Percentiles rank a stretch among this genome's conserved stretches.
Evolutionary conservation across 2,329 filamentous ascomycete species (phyloP).

Genomic region (Phyllosticta citriasiana): DNA sequence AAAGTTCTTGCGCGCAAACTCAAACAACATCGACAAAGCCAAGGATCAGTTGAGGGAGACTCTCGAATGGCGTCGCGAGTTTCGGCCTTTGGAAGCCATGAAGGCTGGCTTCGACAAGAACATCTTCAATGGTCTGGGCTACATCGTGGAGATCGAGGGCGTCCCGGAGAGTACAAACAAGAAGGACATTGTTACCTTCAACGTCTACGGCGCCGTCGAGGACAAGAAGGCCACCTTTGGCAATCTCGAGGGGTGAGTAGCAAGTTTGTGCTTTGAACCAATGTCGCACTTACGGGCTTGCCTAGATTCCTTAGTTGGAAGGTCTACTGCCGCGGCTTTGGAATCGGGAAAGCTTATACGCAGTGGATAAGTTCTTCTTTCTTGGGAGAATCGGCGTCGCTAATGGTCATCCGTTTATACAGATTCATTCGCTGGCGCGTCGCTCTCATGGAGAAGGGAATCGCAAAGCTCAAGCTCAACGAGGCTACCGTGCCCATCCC

Average conservation of each 20-base stretch:
- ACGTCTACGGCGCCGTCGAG: conserved; percentile 84
- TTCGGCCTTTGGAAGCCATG: conserved; percentile 57
- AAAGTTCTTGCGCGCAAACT: conserved; percentile 89
- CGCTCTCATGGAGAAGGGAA: conserved; percentile 78
- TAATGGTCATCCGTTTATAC: background rate
- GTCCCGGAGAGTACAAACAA: conserved; percentile 43
- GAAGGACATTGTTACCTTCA: conserved; percentile 73
- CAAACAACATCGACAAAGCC: conserved; percentile 61
- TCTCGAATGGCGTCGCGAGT: conserved; percentile 71
- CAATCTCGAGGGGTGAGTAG: conserved; percentile 63
- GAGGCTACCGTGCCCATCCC: conserved; percentile 61
- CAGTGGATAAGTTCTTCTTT: background rate
- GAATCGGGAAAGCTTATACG: background rate
- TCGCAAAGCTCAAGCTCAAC: conserved; percentile 62
- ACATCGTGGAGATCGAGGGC: conserved; percentile 60
- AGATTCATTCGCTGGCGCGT: conserved; percentile 88
- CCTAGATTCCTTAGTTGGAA: background rate
- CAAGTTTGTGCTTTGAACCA: background rate
- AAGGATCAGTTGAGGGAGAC: conserved; percentile 70
- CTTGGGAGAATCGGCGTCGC: background rate
- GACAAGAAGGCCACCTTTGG: conserved; percentile 73
- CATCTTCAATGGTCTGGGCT: conserved; percentile 73
- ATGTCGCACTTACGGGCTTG: background rate
- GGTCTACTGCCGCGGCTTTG: background rate
- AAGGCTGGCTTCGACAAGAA: conserved; percentile 51